These are phyloP conservation scores for Phyllosticta citrichinensis DNA, from an alignment of 2,329 filamentous ascomycete genomes.

Conservation along the genomic window DNA sequence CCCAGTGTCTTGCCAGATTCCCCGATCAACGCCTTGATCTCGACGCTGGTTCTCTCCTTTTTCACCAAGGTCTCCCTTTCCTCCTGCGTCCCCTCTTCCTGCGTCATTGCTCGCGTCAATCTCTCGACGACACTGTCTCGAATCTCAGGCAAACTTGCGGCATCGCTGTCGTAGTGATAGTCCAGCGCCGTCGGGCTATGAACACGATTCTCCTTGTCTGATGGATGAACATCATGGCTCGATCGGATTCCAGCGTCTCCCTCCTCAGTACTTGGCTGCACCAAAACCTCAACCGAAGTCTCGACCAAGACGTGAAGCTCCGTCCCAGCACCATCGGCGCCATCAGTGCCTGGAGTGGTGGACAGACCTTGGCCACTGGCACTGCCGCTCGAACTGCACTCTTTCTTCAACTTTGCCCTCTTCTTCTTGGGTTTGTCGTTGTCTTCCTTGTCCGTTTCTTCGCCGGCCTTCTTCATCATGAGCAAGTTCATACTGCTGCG, in stretches of 20 bases:
- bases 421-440: neutral
- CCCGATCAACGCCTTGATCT: neutral
- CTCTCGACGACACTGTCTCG: constrained; percentile 4
- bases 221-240: neutral
- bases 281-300: neutral
- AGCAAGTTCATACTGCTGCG: neutral
- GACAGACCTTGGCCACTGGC: neutral
- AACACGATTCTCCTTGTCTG: neutral
- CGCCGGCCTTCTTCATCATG: constrained; percentile 2
- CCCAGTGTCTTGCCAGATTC: neutral
- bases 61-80: neutral
- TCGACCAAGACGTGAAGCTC: neutral
- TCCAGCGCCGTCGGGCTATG: neutral
- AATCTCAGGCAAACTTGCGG: constrained; percentile 3
- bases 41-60: neutral
- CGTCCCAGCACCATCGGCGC: neutral
- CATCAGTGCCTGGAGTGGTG: neutral
- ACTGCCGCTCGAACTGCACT: neutral
- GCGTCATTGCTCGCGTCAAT: neutral
- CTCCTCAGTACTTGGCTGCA: neutral
- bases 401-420: neutral
- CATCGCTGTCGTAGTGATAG: constrained; percentile 5
- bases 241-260: neutral
- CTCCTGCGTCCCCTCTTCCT: neutral
- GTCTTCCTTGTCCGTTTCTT: neutral